Conservation (phyloP, 2,329 filamentous ascomycete genomes). For the Fusarium sp. region DNA sequence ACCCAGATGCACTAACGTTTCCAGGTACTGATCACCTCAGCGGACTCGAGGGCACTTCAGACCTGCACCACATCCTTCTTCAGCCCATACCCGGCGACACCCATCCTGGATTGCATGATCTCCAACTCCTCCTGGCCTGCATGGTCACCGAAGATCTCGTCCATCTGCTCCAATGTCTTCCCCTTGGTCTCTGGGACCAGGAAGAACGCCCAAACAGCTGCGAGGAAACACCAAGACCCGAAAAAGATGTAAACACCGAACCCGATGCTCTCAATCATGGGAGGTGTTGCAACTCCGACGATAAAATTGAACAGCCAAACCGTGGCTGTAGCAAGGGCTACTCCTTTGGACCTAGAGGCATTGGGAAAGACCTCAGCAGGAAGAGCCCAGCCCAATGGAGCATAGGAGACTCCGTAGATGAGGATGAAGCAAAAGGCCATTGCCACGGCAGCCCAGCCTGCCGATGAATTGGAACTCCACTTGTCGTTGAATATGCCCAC, state of each 20-base stretch:
- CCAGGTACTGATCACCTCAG: too few species aligned
- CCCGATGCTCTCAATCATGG: conserved; percentile 61
- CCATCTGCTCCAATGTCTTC: conserved; percentile 37
- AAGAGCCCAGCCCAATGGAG: conserved; percentile 50
- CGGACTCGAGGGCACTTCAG: neutral
- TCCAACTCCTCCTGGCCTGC: conserved; percentile 10
- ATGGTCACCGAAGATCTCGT: conserved; percentile 29
- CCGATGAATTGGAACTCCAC: conserved; percentile 16
- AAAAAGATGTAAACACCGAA: conserved; percentile 65
- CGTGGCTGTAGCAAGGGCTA: conserved; percentile 47
- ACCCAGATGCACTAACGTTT: too few species aligned
- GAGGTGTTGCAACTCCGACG: conserved; percentile 62
- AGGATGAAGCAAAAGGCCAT: conserved; percentile 14
- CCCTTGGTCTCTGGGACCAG: conserved; percentile 32
- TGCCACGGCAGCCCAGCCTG: conserved; percentile 33
- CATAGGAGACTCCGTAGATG: conserved; percentile 40
- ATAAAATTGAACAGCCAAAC: conserved; percentile 53
- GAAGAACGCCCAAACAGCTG: conserved; percentile 51
- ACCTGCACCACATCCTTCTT: neutral
- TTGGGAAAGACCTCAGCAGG: conserved; percentile 51
- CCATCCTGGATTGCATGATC: neutral
- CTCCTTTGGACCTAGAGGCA: conserved; percentile 50
- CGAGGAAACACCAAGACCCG: conserved; percentile 60
- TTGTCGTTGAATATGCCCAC: conserved; percentile 26
- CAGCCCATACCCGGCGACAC: neutral